Evolutionary conservation across 1,284 basidiomycete genomes (phyloP).

Genomic region (Marasmius sp.): DNA sequence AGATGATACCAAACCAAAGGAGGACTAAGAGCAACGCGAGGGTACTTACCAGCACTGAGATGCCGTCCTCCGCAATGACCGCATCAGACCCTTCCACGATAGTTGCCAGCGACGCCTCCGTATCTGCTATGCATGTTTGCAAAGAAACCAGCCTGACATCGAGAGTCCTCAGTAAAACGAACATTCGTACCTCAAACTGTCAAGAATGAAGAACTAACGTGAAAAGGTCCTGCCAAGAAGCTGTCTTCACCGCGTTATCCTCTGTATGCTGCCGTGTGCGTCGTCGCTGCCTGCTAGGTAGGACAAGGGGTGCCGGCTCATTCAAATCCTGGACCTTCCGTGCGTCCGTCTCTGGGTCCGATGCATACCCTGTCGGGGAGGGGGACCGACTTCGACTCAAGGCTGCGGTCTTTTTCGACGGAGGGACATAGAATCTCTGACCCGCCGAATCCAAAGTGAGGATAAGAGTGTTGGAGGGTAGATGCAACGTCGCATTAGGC

Average conservation of each 20-base stretch:
- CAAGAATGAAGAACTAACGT: conserved; percentile 45
- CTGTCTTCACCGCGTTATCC: conserved; percentile 36
- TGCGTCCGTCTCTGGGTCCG: conserved; percentile 62
- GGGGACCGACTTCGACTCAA: conserved; percentile 38
- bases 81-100: conserved; percentile 57
- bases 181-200: conserved; percentile 3
- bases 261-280: conserved; percentile 18
- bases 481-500: conserved; percentile 38
- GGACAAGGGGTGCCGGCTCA: conserved; percentile 12
- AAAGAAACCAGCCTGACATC: conserved; percentile 62
- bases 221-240: conserved; percentile 67
- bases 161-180: neutral
- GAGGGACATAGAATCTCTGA: conserved; percentile 56
- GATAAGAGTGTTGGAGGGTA: conserved; percentile 75
- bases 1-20: conserved; percentile 7
- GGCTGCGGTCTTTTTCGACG: conserved; percentile 17
- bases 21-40: conserved; percentile 9
- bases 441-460: conserved; percentile 61
- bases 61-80: conserved; percentile 43
- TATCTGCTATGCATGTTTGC: conserved; percentile 69
- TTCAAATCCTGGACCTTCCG: conserved; percentile 32
- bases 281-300: conserved; percentile 29
- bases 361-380: conserved; percentile 63
- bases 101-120: conserved; percentile 56
- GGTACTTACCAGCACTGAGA: conserved; percentile 45